Percentiles rank a stretch among this genome's conserved stretches.
phyloP scores from a whole-genome alignment of 164 flowering plant genomes.

The Cinnamomum chago region DNA sequence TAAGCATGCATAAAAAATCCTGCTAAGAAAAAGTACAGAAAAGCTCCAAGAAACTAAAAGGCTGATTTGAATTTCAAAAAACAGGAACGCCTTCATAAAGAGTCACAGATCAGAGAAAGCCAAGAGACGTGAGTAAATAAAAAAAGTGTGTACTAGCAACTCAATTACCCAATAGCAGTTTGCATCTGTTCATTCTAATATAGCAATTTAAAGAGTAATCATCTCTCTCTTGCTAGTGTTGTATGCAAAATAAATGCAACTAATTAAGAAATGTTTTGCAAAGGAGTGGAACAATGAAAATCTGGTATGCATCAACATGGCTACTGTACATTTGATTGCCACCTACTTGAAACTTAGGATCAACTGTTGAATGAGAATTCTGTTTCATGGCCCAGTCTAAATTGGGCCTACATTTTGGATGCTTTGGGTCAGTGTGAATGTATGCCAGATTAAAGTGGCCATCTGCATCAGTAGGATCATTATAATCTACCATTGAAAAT shows the following conservation, averaged over 20 bases:
- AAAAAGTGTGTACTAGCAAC: neutral
- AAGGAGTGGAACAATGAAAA: neutral
- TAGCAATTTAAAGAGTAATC: no score
- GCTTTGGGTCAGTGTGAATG: neutral
- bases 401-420: neutral
- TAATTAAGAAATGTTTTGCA: no score
- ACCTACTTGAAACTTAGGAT: neutral
- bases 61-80: neutral
- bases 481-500: neutral
- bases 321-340: neutral
- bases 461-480: neutral
- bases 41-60: neutral
- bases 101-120: neutral
- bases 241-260: neutral
- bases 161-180: neutral
- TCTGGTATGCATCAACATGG: neutral
- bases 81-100: neutral
- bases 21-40: neutral
- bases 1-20: neutral
- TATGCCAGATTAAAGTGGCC: neutral
- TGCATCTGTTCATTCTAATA: neutral
- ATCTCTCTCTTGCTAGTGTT: neutral
- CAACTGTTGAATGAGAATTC: no score
- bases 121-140: neutral
- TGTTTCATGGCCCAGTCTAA: neutral